These are phyloP conservation scores for Carpinus viminea DNA, from an alignment of 306 rosid genomes.

Conservation along the genomic window DNA sequence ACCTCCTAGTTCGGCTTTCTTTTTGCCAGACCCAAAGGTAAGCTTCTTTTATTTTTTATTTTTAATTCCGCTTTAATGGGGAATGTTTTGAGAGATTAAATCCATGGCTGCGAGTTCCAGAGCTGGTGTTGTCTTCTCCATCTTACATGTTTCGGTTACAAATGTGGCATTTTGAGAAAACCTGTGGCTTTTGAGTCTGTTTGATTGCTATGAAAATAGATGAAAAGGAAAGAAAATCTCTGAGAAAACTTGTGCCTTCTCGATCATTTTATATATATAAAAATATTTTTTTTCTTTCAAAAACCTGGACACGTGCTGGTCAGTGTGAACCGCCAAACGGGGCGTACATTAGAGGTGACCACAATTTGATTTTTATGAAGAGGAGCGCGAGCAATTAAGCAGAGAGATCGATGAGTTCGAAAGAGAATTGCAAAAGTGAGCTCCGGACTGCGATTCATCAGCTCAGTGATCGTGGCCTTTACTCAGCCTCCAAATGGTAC, in stretches of 20 bases:
- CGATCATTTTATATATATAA: no score
- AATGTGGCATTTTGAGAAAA: slow-evolving; percentile 31
- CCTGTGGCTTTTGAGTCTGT: neutral
- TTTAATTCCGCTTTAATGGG: no score
- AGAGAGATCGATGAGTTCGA: slow-evolving; percentile 59
- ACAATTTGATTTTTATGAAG: slow-evolving; percentile 21
- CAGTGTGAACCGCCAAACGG: neutral
- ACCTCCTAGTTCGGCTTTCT: no score
- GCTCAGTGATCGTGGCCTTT: slow-evolving; percentile 80
- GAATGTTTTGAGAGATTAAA: no score
- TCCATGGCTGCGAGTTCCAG: no score
- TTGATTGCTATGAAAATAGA: no score
- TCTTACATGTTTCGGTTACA: no score
- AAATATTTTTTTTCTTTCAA: neutral
- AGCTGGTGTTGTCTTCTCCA: no score
- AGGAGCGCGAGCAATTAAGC: neutral
- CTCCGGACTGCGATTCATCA: slow-evolving; percentile 89
- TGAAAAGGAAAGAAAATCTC: no score
- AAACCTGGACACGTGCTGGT: neutral
- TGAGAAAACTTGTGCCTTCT: no score
- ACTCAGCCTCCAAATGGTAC: slow-evolving; percentile 89
- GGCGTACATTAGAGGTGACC: slow-evolving; percentile 21
- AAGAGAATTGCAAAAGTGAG: slow-evolving; percentile 78
- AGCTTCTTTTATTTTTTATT: no score
- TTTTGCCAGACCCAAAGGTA: no score